Base-by-base conservation (phyloP, 768 basidiomycete species). In the Tephrocybe sp. region DNA sequence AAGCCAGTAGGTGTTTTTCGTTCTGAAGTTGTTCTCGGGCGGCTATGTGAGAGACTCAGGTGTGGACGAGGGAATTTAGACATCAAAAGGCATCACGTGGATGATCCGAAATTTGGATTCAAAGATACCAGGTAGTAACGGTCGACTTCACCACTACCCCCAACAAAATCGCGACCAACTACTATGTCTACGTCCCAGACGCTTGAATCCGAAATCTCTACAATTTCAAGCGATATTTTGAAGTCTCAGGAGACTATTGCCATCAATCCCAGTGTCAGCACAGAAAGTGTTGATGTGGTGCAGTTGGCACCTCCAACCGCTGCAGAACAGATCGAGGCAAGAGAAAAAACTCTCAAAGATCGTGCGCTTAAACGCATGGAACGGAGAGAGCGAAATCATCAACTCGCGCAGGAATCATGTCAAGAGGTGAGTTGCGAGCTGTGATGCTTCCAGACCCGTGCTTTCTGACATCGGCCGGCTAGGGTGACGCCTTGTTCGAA, bases 401-500 rank as follows among this genome's bases (percentile, higher is more conserved):
- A 31, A 15, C 28, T 55, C 4, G 60, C 60, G 11, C 55, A 57
- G 16, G 58, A 61, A 27, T 28, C 35, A 8, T 47, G 50, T 39
- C 54, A 44, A 51, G 49, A 41, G 21, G 60, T 61, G 21, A 30
- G 55, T 49, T 21, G 21, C 16, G 15, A 25, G 12, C 35, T 40
- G 12, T 37, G 11, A 49, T 46, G 37, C 26, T 24, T 13, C 36
- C 13, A 6, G 7, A 24, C 27, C 15, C 15, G 16, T 9, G n/a
- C n/a, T 38, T 35, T 39, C 41, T 55, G 42, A 55, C 41, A 8
- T 30, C 27, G 9, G 15, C 21, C 16, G 18, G 12, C 22, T 26
- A 74, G 73, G 73, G 67, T 28, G 69, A 73, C 43, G 59, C 59
- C n/a, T 45, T 69, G 8, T 60, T 64, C 25, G 57, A 62, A 18